Conservation (phyloP, 352 stramenopile genomes). For the Pythium insidiosum region DNA sequence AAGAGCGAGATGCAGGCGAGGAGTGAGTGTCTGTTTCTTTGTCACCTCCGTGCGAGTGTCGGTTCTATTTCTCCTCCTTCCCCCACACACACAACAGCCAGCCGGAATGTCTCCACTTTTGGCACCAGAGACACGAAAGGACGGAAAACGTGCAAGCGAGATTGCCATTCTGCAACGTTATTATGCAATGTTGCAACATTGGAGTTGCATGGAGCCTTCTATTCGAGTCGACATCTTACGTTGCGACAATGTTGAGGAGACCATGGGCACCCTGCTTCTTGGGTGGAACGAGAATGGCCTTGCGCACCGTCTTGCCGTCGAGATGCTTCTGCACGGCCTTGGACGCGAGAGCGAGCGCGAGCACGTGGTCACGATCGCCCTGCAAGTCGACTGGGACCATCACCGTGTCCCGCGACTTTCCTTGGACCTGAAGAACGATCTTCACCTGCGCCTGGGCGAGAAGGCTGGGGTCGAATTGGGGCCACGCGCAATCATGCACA, state of each 20-base stretch:
- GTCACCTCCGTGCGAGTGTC: too few relatives aligned
- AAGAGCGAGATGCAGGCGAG: too few relatives aligned
- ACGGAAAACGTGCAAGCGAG: too few relatives aligned
- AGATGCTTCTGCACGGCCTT: constrained; percentile 59
- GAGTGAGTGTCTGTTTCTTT: too few relatives aligned
- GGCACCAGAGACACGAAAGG: too few relatives aligned
- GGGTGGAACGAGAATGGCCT: constrained; percentile 71
- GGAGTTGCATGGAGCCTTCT: too few relatives aligned
- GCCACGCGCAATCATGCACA: constrained; percentile 59
- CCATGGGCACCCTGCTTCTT: constrained; percentile 74
- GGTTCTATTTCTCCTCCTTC: too few relatives aligned
- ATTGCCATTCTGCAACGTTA: too few relatives aligned
- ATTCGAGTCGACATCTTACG: too few relatives aligned
- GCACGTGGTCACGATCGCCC: constrained; percentile 47
- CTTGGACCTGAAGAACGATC: constrained; percentile 76
- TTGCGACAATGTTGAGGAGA: constrained; percentile 72
- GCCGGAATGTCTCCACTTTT: too few relatives aligned
- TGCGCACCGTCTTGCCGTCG: constrained; percentile 49
- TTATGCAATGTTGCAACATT: too few relatives aligned
- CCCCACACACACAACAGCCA: too few relatives aligned
- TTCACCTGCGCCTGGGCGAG: constrained; percentile 68
- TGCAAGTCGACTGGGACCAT: constrained; percentile 39
- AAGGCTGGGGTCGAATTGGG: constrained; percentile 39
- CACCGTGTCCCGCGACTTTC: constrained; percentile 69
- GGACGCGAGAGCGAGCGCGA: constrained; percentile 49